Evolutionary conservation across 2,329 filamentous ascomycete species (phyloP).

Genomic region (Arachnopeziza araneosa): DNA sequence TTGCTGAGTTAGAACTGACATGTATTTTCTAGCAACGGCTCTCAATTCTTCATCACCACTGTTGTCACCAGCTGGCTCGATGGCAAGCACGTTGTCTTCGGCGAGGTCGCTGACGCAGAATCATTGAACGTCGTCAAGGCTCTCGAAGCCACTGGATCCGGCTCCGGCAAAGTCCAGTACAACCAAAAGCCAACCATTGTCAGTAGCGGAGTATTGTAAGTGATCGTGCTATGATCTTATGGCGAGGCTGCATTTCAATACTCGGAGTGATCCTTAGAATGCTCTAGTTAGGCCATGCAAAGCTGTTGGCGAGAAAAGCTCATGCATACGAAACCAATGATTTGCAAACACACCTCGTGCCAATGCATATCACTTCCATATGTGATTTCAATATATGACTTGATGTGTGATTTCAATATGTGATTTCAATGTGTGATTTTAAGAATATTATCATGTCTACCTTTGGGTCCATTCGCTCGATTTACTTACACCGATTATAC

Average conservation of each 20-base stretch:
- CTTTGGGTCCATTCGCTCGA: too few species aligned
- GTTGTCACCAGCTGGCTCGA: conserved; percentile 83
- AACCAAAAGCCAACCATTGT: conserved; percentile 53
- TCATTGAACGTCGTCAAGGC: conserved; percentile 51
- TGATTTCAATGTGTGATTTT: neutral
- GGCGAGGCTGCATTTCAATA: conserved; percentile 10
- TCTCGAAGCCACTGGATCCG: conserved; percentile 54
- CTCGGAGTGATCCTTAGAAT: conserved; percentile 7
- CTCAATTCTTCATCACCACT: conserved; percentile 97
- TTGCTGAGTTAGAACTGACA: neutral
- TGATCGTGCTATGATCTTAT: conserved; percentile 4
- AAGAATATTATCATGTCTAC: too few species aligned
- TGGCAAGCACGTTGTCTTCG: conserved; percentile 82
- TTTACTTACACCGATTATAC: too few species aligned
- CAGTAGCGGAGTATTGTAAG: conserved; percentile 45
- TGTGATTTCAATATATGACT: neutral
- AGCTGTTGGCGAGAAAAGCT: conserved; percentile 16
- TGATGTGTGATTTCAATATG: too few species aligned
- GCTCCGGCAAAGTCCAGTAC: conserved; percentile 51
- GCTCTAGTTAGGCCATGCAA: conserved; percentile 10
- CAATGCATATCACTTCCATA: neutral
- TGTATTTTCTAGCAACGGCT: conserved; percentile 68
- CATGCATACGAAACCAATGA: conserved; percentile 22
- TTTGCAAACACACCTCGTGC: neutral
- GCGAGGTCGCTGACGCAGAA: conserved; percentile 51